These are phyloP conservation scores for Bipolaris cookei DNA, from an alignment of 2,329 filamentous ascomycete species.

Conservation along the genomic window DNA sequence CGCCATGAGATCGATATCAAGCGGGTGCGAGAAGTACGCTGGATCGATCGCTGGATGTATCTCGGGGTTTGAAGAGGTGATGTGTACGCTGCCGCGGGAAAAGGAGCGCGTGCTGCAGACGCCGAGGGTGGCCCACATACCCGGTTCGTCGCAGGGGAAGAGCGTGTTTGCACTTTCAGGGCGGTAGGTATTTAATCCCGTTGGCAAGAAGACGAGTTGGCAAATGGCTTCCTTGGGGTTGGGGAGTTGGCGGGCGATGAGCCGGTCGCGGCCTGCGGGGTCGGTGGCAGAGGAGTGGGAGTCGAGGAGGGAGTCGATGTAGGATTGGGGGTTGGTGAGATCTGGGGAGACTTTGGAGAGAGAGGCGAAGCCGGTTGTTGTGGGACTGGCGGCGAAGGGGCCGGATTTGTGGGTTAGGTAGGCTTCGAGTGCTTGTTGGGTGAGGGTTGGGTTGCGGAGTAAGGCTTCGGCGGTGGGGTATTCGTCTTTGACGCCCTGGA, in stretches of 20 bases:
- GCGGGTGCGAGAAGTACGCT: constrained; percentile 53
- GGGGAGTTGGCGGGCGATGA: constrained; percentile 33
- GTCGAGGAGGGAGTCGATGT: constrained; percentile 29
- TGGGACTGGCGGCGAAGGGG: constrained; percentile 34
- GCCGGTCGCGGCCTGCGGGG: constrained; percentile 28
- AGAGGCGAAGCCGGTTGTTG: constrained; percentile 35
- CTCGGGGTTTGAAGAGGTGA: constrained; percentile 40
- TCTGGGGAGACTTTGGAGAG: constrained; percentile 28
- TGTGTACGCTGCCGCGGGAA: constrained; percentile 52
- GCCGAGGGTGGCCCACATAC: constrained; percentile 24
- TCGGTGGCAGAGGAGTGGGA: constrained; percentile 29
- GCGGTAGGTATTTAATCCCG: constrained; percentile 19
- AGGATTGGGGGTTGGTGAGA: constrained; percentile 26
- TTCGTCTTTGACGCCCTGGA: constrained; percentile 35
- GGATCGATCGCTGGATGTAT: constrained; percentile 49
- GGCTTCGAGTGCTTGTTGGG: constrained; percentile 37
- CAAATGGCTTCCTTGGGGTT: constrained; percentile 29
- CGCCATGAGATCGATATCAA: constrained; percentile 52
- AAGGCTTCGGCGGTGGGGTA: constrained; percentile 37
- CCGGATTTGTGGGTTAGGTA: constrained; percentile 38
- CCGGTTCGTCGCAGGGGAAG: constrained; percentile 19
- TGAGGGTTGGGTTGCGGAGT: constrained; percentile 23
- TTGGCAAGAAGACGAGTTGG: constrained; percentile 29
- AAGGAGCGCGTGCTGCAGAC: constrained; percentile 44
- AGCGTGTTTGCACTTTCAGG: constrained; percentile 4